Evolutionary conservation across 2,329 filamentous ascomycete genomes (phyloP), one percentile per base, ranked within the genome.

Genomic region (Pleomassaria siparia): DNA sequence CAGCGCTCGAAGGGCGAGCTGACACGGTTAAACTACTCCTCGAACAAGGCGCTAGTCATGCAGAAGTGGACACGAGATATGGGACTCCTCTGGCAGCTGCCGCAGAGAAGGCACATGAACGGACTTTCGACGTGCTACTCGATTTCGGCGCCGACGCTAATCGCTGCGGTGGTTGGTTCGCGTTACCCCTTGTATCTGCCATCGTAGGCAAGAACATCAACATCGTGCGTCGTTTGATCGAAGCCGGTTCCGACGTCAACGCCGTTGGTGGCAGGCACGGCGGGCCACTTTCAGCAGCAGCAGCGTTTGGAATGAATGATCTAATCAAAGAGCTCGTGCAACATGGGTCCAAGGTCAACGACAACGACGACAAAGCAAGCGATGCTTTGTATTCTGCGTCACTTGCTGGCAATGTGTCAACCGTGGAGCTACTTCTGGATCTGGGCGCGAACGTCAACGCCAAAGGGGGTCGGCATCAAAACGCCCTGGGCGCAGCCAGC

Each of bases 41-140:
- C 1, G 47, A 63, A 3, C 48, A 60, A 30, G 58, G 58, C 25
- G 61, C 61, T 1, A 12, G 49, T 6, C 61, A 60, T n/a, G 50
- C 55, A 15, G 40, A 50, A 16, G 39, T 50, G 3, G 49, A 54
- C 21, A 56, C 54, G 5, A 44, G 46, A 10, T 61, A 58, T 16
- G 56, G 60, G 6, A 51, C 50, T 22, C 49, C 60, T 22, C 46
- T 63, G 8, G 54, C 60, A 48, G 59, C 59, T 8, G 59, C 59
- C 2, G 56, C 57, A 21, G 59, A 56, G 32, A 58, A 62, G 20
- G 2, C 40, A 63, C 26, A 51, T 59, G 8, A 60, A 61, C 29
- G 49, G 44, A 4, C 43, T 48, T 15, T 53, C 5, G 40, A 44
- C 9, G 41, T 62, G 10, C 37, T 63, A n/a, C 45, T 63, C 8